Conservation (phyloP, 2,329 filamentous ascomycete genomes). For the Aspergillus jensenii region DNA sequence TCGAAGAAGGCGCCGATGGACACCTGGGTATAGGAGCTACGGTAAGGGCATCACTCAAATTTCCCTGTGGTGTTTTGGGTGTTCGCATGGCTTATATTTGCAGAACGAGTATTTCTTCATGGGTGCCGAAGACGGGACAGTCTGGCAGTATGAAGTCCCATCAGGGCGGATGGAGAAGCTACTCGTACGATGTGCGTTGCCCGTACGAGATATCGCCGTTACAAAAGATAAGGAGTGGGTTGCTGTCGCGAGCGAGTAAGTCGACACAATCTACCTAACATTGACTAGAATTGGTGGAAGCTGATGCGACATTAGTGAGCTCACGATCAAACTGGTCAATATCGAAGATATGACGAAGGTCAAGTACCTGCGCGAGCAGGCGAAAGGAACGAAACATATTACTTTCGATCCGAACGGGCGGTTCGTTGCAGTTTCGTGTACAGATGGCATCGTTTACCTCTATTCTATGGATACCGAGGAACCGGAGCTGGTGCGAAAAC, state of each 20-base stretch:
- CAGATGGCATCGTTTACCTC: constrained; percentile 84
- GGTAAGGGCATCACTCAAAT: constrained; percentile 38
- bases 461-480: constrained; percentile 79
- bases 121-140: constrained; percentile 92
- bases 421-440: constrained; percentile 76
- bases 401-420: constrained; percentile 80
- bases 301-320: constrained; percentile 56
- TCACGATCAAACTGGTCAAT: constrained; percentile 85
- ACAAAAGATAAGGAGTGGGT: constrained; percentile 82
- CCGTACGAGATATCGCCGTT: constrained; percentile 81
- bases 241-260: constrained; percentile 89
- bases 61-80: neutral
- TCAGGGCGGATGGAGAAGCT: constrained; percentile 71
- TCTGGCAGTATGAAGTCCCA: constrained; percentile 84
- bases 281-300: neutral
- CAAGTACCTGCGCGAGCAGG: constrained; percentile 77
- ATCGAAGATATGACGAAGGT: constrained; percentile 74
- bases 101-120: constrained; percentile 81
- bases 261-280: constrained; percentile 9
- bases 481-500: constrained; percentile 76
- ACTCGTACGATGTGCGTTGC: constrained; percentile 78
- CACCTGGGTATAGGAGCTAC: constrained; percentile 76
- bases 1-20: constrained; percentile 87
- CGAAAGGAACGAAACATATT: constrained; percentile 85
- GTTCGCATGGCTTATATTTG: neutral